phyloP scores from a whole-genome alignment of 73 alveolate genomes.

The Paraurostyla sp. region DNA sequence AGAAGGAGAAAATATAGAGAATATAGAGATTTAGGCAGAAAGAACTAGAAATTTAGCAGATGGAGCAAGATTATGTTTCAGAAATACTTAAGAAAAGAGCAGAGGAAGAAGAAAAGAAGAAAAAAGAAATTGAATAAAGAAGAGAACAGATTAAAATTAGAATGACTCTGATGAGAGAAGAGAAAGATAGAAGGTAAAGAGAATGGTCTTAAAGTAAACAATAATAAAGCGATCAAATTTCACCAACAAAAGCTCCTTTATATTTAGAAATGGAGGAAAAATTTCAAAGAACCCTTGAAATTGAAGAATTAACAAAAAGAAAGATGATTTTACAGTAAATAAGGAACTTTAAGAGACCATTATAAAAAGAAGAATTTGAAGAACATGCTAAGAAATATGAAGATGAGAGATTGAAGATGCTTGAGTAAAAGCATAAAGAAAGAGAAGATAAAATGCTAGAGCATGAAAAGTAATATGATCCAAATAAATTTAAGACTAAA shows the following conservation, averaged over 20 bases:
- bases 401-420: background rate
- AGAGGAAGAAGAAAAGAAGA: slow-evolving; percentile 18
- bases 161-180: background rate
- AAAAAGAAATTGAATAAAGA: slow-evolving; percentile 11
- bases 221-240: background rate
- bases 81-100: background rate
- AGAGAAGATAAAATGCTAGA: slow-evolving; percentile 2
- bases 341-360: slow-evolving; percentile 22
- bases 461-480: slow-evolving; percentile 8
- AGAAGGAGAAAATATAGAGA: slow-evolving; percentile 21
- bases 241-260: background rate
- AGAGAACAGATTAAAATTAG: background rate
- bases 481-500: slow-evolving; percentile 42
- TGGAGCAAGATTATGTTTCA: background rate
- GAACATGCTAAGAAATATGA: slow-evolving; percentile 55
- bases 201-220: slow-evolving; percentile 7
- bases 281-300: background rate
- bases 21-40: background rate
- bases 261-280: slow-evolving; percentile 51
- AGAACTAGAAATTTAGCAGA: background rate
- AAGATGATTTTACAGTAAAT: slow-evolving; percentile 6
- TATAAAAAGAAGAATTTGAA: slow-evolving; percentile 46
- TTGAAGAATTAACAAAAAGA: slow-evolving; percentile 36
- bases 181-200: background rate
- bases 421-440: background rate